A percentile compares a stretch with the other conserved stretches of the same genome.
These are phyloP conservation scores for Aegilops bicornis DNA, from an alignment of 176 grass and related monocot species.

Conservation along the genomic window DNA sequence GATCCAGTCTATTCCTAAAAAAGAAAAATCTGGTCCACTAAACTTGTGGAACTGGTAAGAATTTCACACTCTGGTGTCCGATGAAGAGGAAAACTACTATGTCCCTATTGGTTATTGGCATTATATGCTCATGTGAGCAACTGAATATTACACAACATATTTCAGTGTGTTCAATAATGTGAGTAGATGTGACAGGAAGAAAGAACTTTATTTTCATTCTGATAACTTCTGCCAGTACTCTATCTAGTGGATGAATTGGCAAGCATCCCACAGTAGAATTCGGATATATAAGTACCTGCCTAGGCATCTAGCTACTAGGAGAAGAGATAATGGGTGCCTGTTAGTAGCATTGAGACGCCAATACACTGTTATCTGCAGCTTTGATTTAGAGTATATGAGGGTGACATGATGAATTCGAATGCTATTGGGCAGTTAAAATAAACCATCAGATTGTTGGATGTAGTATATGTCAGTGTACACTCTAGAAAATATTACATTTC, in stretches of 20 bases:
- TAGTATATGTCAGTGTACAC: neutral
- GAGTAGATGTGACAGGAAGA: slow-evolving; percentile 16
- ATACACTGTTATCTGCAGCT: neutral
- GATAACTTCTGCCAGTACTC: slow-evolving; percentile 36
- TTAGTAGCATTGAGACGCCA: slow-evolving; percentile 1
- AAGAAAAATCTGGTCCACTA: neutral
- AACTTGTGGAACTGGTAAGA: neutral
- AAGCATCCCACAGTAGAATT: slow-evolving; percentile 45
- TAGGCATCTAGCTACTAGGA: slow-evolving; percentile 22
- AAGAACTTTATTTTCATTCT: neutral
- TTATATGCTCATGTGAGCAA: neutral
- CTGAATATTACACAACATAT: neutral
- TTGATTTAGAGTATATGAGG: neutral
- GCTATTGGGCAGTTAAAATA: neutral
- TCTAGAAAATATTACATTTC: neutral
- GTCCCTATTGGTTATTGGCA: neutral
- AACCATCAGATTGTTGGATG: neutral
- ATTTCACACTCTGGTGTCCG: neutral
- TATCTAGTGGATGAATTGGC: slow-evolving; percentile 32
- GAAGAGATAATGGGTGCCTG: slow-evolving; percentile 1
- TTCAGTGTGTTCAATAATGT: neutral
- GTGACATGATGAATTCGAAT: neutral
- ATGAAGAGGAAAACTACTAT: neutral
- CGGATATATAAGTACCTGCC: slow-evolving; percentile 9
- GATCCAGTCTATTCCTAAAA: neutral